These are phyloP conservation scores for Fusarium sp. DNA, from an alignment of 2,329 filamentous ascomycete species.

Conservation along the genomic window DNA sequence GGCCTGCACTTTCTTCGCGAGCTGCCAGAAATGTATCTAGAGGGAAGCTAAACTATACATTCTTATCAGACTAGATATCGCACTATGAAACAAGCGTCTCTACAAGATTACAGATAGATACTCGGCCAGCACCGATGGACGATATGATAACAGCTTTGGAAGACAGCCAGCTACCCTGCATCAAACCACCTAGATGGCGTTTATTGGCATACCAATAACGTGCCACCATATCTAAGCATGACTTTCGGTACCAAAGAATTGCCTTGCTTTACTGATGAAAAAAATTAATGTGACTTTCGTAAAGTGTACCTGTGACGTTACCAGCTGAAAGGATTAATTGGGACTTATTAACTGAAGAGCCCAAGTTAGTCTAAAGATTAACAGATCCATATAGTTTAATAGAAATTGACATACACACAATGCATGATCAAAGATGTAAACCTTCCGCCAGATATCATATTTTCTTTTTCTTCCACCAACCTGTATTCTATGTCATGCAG, in stretches of 20 bases:
- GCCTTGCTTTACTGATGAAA: background rate
- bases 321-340: too few species aligned
- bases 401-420: accelerated
- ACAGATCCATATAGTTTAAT: accelerated
- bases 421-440: accelerated
- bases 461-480: accelerated
- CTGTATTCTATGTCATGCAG: background rate
- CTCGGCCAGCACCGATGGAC: accelerated
- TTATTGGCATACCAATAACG: accelerated
- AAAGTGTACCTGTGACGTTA: accelerated
- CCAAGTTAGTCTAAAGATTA: accelerated
- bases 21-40: background rate
- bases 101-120: background rate
- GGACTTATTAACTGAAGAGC: background rate
- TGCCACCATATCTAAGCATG: accelerated
- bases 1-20: background rate
- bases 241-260: background rate
- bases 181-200: accelerated
- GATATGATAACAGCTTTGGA: background rate
- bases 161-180: background rate
- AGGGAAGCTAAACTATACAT: background rate
- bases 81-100: accelerated
- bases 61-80: background rate
- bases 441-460: accelerated
- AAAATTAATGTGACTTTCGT: accelerated